Base-by-base conservation (phyloP, 1,284 basidiomycete genomes). In the Coniferiporia weirii region DNA sequence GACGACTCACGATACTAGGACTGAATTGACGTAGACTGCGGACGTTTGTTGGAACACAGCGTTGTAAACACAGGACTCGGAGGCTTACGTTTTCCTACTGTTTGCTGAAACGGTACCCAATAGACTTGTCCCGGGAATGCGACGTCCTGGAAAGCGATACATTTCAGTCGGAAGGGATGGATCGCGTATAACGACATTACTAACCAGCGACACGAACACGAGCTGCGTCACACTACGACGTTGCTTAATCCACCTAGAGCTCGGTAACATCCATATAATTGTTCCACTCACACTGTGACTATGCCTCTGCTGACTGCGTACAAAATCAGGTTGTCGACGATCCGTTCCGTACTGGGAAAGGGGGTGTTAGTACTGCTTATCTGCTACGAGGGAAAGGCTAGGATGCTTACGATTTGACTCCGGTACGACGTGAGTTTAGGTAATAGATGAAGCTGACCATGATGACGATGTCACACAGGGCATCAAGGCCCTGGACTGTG, bases 81-180 rank as follows among this genome's bases (percentile, higher is more conserved):
- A 19, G 13, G 43, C 53, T 15, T 36, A 46, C 53, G 53, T 54
- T 54, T 54, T 20, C 53, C 53, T 10, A 54, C 53, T 22, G 53
- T 38, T 54, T 54, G 53, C 17, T 54, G 53, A 15, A 54, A 54
- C 12, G 53, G 53, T 22, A 54, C 43, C 53, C 53, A 54, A 44
- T 47, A 54, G 10, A 54, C 17, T 45, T 32, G 7, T 8, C 53
- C 53, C 8, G 53, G 53, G n/a, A 54, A 27, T 15, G 43, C 53
- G 32, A 44, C 53, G 19, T 54, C 53, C 53, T 54, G 27, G 20
- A 10, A 52, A 4, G n/a, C 12, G 15, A 40, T 36, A 40, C 7
- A 4, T 46, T 20, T 32, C 5, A 19, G 9, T 6, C 15, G 6
- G 9, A 46, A 12, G 10, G 27, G 9, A 5, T 15, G 1, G 17